phyloP scores from a whole-genome alignment of 768 basidiomycete genomes.

The Rhodotorula taiwanensis region DNA sequence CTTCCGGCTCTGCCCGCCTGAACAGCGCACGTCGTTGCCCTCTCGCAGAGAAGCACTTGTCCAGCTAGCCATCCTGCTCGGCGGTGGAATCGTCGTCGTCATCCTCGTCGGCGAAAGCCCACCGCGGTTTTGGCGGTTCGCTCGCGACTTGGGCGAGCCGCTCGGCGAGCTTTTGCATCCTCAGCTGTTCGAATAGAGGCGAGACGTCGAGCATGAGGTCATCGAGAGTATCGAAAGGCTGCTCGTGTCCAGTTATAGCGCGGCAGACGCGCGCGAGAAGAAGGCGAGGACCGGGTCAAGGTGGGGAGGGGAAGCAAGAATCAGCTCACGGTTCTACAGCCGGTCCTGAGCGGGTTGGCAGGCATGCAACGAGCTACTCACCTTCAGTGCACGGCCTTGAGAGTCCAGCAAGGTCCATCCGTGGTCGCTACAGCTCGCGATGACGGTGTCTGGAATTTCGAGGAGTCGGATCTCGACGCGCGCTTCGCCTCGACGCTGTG shows the following conservation, averaged over 20 bases:
- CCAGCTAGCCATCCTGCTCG: too few relatives aligned
- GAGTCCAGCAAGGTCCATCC: slow-evolving; percentile 3
- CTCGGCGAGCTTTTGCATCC: slow-evolving; percentile 15
- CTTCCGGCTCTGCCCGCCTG: too few relatives aligned
- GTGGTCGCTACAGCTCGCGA: not conserved
- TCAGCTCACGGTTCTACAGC: not conserved
- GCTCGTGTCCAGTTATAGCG: not conserved
- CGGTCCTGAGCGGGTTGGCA: not conserved
- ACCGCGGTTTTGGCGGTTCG: not conserved
- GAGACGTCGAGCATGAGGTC: slow-evolving; percentile 19
- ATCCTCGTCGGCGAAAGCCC: not conserved
- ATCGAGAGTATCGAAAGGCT: slow-evolving; percentile 19
- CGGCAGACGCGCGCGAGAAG: too few relatives aligned
- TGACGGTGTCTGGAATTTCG: not conserved
- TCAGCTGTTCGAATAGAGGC: slow-evolving; percentile 7
- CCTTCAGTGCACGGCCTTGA: not conserved
- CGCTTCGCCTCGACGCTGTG: not conserved
- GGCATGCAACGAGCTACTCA: not conserved
- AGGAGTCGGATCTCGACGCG: slow-evolving; percentile 11
- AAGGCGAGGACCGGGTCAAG: not conserved
- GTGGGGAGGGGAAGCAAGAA: not conserved
- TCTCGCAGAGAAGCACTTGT: too few relatives aligned
- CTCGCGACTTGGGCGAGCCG: slow-evolving; percentile 2
- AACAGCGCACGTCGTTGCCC: too few relatives aligned
- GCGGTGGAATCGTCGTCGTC: too few relatives aligned